phyloP scores from a whole-genome alignment of 257 asterid genomes.

The Solanum infundibuliforme region DNA sequence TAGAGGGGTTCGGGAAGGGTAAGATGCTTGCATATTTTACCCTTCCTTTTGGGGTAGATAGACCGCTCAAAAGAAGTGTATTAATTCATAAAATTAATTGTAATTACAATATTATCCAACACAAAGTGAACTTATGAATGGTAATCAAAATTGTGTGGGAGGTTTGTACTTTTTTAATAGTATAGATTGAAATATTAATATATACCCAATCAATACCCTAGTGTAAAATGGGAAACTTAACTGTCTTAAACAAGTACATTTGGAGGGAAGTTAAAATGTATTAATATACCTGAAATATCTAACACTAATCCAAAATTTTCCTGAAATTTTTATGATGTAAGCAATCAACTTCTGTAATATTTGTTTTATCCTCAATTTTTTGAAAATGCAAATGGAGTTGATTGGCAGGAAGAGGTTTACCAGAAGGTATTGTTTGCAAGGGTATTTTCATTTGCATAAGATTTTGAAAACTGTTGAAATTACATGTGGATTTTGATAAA shows the following conservation, averaged over 20 bases:
- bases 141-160: background rate
- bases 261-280: background rate
- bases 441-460: background rate
- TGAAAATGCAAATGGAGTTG: constrained; percentile 49
- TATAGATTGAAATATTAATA: background rate
- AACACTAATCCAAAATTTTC: background rate
- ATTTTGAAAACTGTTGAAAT: background rate
- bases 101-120: background rate
- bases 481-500: background rate
- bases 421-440: constrained; percentile 31
- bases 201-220: background rate
- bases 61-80: background rate
- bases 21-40: background rate
- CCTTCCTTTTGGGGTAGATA: background rate
- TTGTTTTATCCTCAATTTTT: background rate
- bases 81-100: background rate
- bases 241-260: background rate
- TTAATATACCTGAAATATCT: background rate
- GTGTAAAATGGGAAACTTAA: background rate
- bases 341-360: background rate
- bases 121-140: background rate
- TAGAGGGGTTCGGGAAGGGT: background rate
- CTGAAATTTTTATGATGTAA: background rate
- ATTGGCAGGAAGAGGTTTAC: constrained; percentile 86
- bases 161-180: background rate